Percentiles rank a stretch among this genome's conserved stretches.
Conservation (phyloP, 148 eudicot genomes). For the Rhododendron kiyosumense region DNA sequence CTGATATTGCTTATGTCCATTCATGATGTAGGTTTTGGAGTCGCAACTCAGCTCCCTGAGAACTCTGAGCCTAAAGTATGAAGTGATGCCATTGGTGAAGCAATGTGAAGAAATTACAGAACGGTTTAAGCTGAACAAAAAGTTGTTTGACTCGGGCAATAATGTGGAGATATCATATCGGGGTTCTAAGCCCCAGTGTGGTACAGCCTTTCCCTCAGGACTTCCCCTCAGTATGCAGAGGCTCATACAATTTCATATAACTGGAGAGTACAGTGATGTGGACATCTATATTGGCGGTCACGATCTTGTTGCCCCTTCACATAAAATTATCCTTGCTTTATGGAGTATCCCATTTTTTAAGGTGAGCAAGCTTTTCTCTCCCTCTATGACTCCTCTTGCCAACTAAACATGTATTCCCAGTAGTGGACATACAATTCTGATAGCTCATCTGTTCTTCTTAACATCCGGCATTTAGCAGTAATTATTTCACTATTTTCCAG, state of each 20-base stretch:
- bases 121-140: slow-evolving; percentile 67
- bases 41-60: slow-evolving; percentile 49
- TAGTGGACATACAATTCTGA: neutral
- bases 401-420: neutral
- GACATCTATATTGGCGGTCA: slow-evolving; percentile 57
- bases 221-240: slow-evolving; percentile 46
- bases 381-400: slow-evolving; percentile 2
- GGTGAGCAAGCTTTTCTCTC: slow-evolving; percentile 37
- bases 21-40: slow-evolving; percentile 52
- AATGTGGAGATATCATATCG: slow-evolving; percentile 73
- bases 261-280: slow-evolving; percentile 61
- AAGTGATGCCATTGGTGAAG: slow-evolving; percentile 66
- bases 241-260: slow-evolving; percentile 37
- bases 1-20: slow-evolving; percentile 1
- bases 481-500: neutral
- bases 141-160: slow-evolving; percentile 59
- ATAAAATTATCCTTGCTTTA: slow-evolving; percentile 69
- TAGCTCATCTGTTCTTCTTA: neutral
- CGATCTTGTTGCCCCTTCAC: slow-evolving; percentile 49
- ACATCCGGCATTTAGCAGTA: neutral
- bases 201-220: slow-evolving; percentile 48
- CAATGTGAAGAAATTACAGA: slow-evolving; percentile 75
- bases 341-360: slow-evolving; percentile 89
- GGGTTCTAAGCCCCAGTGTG: slow-evolving; percentile 43
- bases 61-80: slow-evolving; percentile 55